A percentile compares a stretch with the other conserved stretches of the same genome.
These are phyloP conservation scores for Dothideomycetidae sp. DNA, from an alignment of 2,329 filamentous ascomycete species.

Conservation along the genomic window DNA sequence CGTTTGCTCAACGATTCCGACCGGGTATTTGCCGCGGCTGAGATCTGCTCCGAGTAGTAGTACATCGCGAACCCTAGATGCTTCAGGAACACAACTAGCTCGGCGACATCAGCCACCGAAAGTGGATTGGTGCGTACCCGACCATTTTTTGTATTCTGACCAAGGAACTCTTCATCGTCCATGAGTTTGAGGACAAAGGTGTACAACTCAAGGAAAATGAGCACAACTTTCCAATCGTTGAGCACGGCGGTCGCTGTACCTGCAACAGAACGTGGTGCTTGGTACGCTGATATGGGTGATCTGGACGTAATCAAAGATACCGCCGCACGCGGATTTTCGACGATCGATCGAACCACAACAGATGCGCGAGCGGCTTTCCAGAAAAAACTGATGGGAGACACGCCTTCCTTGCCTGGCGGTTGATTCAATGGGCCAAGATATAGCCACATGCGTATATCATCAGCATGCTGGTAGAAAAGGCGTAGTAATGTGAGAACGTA, in stretches of 20 bases:
- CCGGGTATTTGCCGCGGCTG: constrained; percentile 7
- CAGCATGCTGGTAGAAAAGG: constrained; percentile 66
- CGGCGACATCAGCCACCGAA: constrained; percentile 53
- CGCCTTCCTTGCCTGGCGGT: constrained; percentile 8
- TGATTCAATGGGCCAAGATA: constrained; percentile 47
- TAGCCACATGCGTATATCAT: constrained; percentile 89
- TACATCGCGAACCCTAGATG: constrained; percentile 81
- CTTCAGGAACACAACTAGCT: constrained; percentile 71
- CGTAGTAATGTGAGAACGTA: constrained; percentile 76
- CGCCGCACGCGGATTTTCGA: constrained; percentile 42
- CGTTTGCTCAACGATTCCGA: constrained; percentile 6
- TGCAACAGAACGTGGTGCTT: constrained; percentile 21
- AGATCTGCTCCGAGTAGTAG: constrained; percentile 59
- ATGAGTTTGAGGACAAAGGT: constrained; percentile 84
- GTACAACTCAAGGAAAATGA: constrained; percentile 89
- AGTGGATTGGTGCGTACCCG: constrained; percentile 52
- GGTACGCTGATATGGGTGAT: constrained; percentile 12
- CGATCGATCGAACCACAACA: constrained; percentile 42
- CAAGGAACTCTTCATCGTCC: constrained; percentile 82
- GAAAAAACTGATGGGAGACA: constrained; percentile 63
- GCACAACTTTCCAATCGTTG: constrained; percentile 65
- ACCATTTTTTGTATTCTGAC: constrained; percentile 17
- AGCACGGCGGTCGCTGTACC: constrained; percentile 26
- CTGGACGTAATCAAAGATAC: constrained; percentile 41
- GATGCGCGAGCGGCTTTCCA: constrained; percentile 55